Conservation (phyloP, 495 filamentous ascomycete genomes). For the Daldinia caldariorum region DNA sequence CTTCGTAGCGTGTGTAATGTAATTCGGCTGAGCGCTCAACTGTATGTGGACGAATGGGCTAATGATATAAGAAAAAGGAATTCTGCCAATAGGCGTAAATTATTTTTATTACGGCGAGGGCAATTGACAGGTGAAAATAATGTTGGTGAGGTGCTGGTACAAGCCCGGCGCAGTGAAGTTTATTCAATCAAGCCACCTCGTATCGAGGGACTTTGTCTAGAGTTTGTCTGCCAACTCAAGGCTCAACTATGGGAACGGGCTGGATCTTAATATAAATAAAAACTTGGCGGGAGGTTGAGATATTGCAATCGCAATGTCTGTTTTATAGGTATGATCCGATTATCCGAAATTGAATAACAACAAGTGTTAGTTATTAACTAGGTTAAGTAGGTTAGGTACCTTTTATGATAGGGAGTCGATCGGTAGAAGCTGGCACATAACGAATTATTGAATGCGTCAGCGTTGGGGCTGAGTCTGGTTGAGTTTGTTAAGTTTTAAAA, state of each 20-base stretch:
- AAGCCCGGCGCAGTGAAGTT: slow-evolving; percentile 3
- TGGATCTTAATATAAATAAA: slow-evolving; percentile 35
- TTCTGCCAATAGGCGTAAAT: slow-evolving; percentile 3
- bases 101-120: slow-evolving; percentile 6
- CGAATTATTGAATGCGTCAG: slow-evolving; percentile 28
- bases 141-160: background rate
- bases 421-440: slow-evolving; percentile 11
- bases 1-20: background rate
- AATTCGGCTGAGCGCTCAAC: background rate
- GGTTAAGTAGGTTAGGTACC: too few relatives aligned
- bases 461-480: slow-evolving; percentile 31
- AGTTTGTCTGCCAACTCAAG: slow-evolving; percentile 16
- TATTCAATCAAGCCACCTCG: slow-evolving; percentile 26
- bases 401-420: background rate
- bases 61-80: slow-evolving; percentile 4
- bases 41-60: slow-evolving; percentile 6
- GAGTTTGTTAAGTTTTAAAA: slow-evolving; percentile 9
- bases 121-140: slow-evolving; percentile 18
- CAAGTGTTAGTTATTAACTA: too few relatives aligned
- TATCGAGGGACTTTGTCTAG: slow-evolving; percentile 14
- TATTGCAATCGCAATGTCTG: background rate
- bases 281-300: slow-evolving; percentile 24
- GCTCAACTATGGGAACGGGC: slow-evolving; percentile 22
- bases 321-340: slow-evolving; percentile 15
- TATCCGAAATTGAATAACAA: slow-evolving; percentile 3